phyloP scores from a whole-genome alignment of 2,329 filamentous ascomycete species.

The Leptographium lundbergii region DNA sequence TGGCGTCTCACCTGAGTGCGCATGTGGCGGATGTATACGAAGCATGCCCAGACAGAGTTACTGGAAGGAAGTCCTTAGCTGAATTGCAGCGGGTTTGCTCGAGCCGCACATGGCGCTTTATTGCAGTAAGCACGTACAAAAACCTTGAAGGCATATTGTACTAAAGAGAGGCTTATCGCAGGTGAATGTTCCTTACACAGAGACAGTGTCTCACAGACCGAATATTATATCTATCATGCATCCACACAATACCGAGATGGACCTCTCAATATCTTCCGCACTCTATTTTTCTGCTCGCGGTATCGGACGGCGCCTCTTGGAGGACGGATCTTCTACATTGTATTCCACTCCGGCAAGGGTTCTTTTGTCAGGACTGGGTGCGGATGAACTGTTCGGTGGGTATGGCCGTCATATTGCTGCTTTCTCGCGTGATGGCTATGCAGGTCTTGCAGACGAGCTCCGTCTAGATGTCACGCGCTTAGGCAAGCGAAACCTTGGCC shows the following conservation, averaged over 20 bases:
- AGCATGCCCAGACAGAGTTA: slow-evolving; percentile 79
- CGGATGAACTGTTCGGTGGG: slow-evolving; percentile 91
- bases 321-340: slow-evolving; percentile 2
- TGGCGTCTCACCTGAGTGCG: slow-evolving; percentile 39
- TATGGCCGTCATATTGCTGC: slow-evolving; percentile 76
- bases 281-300: slow-evolving; percentile 92
- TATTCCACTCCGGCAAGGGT: slow-evolving; percentile 57
- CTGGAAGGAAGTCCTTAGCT: slow-evolving; percentile 65
- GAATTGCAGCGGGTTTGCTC: slow-evolving; percentile 63
- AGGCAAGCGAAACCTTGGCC: slow-evolving; percentile 85
- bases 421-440: slow-evolving; percentile 55
- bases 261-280: slow-evolving; percentile 83
- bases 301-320: slow-evolving; percentile 33
- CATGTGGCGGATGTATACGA: slow-evolving; percentile 46
- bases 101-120: slow-evolving; percentile 64
- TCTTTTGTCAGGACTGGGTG: slow-evolving; percentile 81
- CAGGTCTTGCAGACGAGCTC: slow-evolving; percentile 67
- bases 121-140: slow-evolving; percentile 40
- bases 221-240: slow-evolving; percentile 67
- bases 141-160: background rate
- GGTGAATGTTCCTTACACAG: slow-evolving; percentile 71
- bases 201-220: slow-evolving; percentile 55
- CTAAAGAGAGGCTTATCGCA: slow-evolving; percentile 15
- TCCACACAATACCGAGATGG: slow-evolving; percentile 97
- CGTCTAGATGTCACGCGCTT: slow-evolving; percentile 74